Conservation (phyloP, 345 rosid genomes). For the Eucalyptus pauciflora region DNA sequence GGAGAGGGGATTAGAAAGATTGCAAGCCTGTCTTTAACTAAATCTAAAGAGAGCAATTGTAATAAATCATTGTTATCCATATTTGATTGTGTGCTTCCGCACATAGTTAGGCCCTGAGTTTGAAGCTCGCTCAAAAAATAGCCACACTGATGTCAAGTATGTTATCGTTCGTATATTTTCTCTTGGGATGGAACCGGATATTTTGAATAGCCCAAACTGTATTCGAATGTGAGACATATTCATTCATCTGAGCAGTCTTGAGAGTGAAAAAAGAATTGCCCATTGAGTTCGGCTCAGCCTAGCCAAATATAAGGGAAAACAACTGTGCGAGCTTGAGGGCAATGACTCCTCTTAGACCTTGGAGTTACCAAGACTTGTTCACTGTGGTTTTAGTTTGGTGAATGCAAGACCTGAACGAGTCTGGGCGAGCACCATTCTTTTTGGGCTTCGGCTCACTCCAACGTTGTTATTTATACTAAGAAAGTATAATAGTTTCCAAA, state of each 20-base stretch:
- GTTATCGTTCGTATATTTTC: not conserved
- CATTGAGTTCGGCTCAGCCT: rapidly evolving
- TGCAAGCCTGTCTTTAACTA: rapidly evolving
- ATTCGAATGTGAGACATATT: not conserved
- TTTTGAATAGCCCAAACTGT: rapidly evolving
- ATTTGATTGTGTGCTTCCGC: not conserved
- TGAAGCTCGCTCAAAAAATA: rapidly evolving
- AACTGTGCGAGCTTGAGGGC: not conserved
- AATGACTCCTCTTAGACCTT: not conserved
- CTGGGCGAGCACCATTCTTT: not conserved
- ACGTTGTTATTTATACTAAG: not conserved
- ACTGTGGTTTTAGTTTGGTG: not conserved
- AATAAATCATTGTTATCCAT: not conserved
- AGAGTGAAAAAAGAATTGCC: rapidly evolving
- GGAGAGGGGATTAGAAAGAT: not conserved
- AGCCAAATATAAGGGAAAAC: not conserved
- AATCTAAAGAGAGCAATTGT: not conserved
- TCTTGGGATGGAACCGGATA: rapidly evolving
- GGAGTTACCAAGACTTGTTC: not conserved
- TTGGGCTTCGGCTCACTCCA: rapidly evolving
- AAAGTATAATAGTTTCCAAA: not conserved
- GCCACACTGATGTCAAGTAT: rapidly evolving
- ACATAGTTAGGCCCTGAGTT: not conserved
- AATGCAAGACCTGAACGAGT: not conserved
- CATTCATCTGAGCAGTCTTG: not conserved